Evolutionary conservation across 1,139 yeast species (phyloP).

Genomic region (Pichia inconspicua): DNA sequence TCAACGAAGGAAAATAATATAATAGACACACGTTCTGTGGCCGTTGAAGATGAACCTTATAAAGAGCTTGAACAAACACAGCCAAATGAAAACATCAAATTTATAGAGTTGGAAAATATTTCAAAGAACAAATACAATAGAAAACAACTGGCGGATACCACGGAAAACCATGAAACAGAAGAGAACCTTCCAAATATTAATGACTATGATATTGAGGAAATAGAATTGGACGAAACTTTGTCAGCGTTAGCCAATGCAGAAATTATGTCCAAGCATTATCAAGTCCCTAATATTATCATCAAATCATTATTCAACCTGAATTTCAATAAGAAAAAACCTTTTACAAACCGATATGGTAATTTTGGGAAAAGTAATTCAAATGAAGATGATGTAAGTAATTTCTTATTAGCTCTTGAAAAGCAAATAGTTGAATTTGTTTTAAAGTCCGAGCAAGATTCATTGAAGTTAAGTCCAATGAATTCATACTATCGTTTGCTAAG

Average conservation of each 20-base stretch:
- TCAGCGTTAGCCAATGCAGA: slow-evolving; percentile 4
- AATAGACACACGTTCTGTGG: not conserved
- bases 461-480: slow-evolving; percentile 48
- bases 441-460: slow-evolving; percentile 32
- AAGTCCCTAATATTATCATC: slow-evolving; percentile 24
- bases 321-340: slow-evolving; percentile 15
- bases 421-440: slow-evolving; percentile 36
- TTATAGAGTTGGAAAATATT: too few species aligned
- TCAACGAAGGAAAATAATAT: not conserved
- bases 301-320: slow-evolving; percentile 25
- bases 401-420: slow-evolving; percentile 47
- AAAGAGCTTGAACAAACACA: not conserved
- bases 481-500: slow-evolving; percentile 59
- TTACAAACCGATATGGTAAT: not conserved
- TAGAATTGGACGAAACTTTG: slow-evolving; percentile 10
- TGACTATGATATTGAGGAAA: slow-evolving; percentile 3
- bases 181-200: not conserved
- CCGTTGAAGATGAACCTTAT: not conserved
- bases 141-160: not conserved
- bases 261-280: slow-evolving; percentile 16
- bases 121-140: not conserved
- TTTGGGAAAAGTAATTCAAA: not conserved
- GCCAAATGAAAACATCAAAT: not conserved
- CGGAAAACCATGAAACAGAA: not conserved
- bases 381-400: slow-evolving; percentile 25